Conservation (phyloP, 305 asterid genomes). For the Salvia sclarea region DNA sequence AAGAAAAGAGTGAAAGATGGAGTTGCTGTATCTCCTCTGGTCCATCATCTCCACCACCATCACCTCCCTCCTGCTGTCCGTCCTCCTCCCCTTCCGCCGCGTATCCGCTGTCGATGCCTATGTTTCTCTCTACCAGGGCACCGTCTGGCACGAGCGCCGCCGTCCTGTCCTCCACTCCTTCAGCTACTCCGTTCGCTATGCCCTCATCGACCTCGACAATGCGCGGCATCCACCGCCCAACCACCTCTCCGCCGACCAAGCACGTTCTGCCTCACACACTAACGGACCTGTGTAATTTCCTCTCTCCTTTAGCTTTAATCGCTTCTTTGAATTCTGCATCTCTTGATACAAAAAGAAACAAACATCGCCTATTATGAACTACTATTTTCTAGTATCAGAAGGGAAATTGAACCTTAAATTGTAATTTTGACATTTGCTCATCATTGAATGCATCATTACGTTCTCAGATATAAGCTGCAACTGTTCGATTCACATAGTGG, state of each 20-base stretch:
- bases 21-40: constrained; percentile 60
- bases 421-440: background rate
- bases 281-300: constrained; percentile 71
- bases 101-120: constrained; percentile 23
- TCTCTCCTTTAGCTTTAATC: background rate
- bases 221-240: constrained; percentile 46
- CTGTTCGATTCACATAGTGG: constrained; percentile 6
- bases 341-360: background rate
- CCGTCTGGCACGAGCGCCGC: constrained; percentile 93
- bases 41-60: constrained; percentile 52
- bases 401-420: background rate
- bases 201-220: constrained; percentile 71
- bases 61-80: constrained; percentile 50
- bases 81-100: constrained; percentile 57
- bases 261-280: constrained; percentile 65
- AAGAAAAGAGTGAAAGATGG: constrained; percentile 42
- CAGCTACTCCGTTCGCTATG: constrained; percentile 78
- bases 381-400: background rate
- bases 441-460: background rate
- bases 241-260: constrained; percentile 65
- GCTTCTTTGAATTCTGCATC: constrained; percentile 16
- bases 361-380: background rate
- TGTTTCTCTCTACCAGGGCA: constrained; percentile 65
- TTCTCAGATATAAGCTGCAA: background rate
- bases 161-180: constrained; percentile 88